phyloP scores from a whole-genome alignment of 768 basidiomycete genomes.

The Megacollybia marginata region DNA sequence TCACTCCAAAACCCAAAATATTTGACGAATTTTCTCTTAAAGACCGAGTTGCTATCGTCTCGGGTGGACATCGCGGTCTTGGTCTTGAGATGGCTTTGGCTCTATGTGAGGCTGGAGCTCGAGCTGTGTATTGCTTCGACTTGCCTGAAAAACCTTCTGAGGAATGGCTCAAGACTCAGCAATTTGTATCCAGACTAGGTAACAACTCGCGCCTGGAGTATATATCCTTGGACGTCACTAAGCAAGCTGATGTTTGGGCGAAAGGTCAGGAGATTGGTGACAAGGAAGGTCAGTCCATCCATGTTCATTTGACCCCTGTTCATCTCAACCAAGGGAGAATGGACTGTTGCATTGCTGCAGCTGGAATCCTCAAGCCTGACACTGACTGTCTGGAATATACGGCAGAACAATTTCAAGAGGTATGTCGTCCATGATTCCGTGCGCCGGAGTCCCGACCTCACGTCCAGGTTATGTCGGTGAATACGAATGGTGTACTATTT shows the following conservation, averaged over 20 bases:
- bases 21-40: constrained; percentile 41
- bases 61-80: constrained; percentile 38
- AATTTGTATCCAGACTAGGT: constrained; percentile 31
- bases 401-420: constrained; percentile 49
- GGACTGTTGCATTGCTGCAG: constrained; percentile 61
- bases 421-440: constrained; percentile 12
- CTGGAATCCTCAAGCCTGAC: constrained; percentile 45
- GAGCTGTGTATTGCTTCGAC: constrained; percentile 57
- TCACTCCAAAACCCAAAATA: constrained; percentile 37
- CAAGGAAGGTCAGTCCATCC: constrained; percentile 32
- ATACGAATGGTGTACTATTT: constrained; percentile 34
- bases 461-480: constrained; percentile 39
- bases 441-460: background rate
- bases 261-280: constrained; percentile 43
- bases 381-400: constrained; percentile 50
- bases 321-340: constrained; percentile 29
- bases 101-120: constrained; percentile 46
- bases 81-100: constrained; percentile 53
- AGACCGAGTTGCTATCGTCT: constrained; percentile 29
- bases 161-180: constrained; percentile 41
- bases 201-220: constrained; percentile 36
- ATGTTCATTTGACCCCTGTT: no score
- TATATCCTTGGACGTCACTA: constrained; percentile 45
- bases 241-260: constrained; percentile 42
- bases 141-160: constrained; percentile 38